Evolutionary conservation across 805 yeast species (phyloP), one percentile per base, ranked within the genome.

Genomic region (Hanseniaspora vineae): DNA sequence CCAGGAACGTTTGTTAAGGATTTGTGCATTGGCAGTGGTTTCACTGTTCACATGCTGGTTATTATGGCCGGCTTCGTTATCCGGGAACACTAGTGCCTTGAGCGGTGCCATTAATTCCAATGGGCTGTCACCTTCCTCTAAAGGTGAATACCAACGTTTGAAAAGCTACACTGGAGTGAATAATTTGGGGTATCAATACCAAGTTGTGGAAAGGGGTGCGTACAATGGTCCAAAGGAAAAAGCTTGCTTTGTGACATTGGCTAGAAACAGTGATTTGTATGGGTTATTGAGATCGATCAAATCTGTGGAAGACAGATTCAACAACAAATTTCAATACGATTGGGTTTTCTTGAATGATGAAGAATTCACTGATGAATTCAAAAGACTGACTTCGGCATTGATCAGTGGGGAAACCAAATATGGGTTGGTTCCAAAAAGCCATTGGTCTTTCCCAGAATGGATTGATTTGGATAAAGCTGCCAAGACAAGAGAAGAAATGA

Each of bases 341-440:
- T 90, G 97, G 97, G 92, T 88, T 29, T 92, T 90, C 64, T 71
- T 90, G 57, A 90, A 90, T 64, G 96, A 90, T 62, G 87, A 80
- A 49, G 81, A 75, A 44, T 92, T 90, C 66, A 71, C 77, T 46
- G 88, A 85, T 2, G 92, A 86, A 56, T 90, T 92, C 65, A 85
- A 77, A 57, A 66, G 67, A 29, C 73, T 77, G 31, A 84, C 95
- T 13, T 52, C 75, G 1, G 73, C 83, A 12, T 66, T 87, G 58
- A 79, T 80, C 14, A 78, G 89, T 33, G 97, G 97, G 53, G 72
- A 62, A 6, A 79, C 89, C 44, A 73, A 79, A 53, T 92, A 80
- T 58, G 97, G 95, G 44, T 49, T 73, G 42, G 81, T 90, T 55
- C 92, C 90, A n/a, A 69, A 72, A 45, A 87, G 82, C 49, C 90